Evolutionary conservation across 2,329 filamentous ascomycete species (phyloP).

Genomic region (Metarhizium rileyi): DNA sequence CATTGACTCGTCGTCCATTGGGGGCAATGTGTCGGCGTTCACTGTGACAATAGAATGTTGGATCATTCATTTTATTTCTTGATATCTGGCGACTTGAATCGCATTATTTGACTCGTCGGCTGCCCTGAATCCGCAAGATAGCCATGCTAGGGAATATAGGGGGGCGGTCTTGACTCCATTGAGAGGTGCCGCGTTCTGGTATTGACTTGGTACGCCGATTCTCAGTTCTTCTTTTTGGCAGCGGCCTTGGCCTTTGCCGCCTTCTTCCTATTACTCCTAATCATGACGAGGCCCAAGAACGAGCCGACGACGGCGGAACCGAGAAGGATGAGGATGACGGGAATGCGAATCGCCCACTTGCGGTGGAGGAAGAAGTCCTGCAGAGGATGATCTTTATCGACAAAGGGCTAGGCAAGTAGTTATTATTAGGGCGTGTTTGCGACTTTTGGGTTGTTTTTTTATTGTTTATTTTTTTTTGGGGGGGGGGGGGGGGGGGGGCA

Average conservation of each 20-base stretch:
- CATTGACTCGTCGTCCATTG: not conserved
- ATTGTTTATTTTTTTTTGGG: not conserved
- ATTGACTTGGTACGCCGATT: constrained; percentile 7
- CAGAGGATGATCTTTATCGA: constrained; percentile 86
- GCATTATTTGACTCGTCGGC: not conserved
- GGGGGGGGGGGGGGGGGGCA: constrained; percentile 4
- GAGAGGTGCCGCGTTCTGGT: not conserved
- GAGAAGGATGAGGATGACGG: constrained; percentile 89
- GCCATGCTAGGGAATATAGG: not conserved
- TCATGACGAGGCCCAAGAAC: constrained; percentile 96
- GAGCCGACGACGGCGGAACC: constrained; percentile 90
- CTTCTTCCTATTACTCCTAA: constrained; percentile 96
- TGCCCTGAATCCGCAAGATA: not conserved
- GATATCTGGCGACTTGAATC: not conserved
- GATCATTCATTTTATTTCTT: not conserved
- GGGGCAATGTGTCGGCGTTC: not conserved
- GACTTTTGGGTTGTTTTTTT: constrained; percentile 2
- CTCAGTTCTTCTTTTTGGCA: constrained; percentile 75
- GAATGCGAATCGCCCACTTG: constrained; percentile 97
- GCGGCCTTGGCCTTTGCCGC: constrained; percentile 83
- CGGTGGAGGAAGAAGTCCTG: constrained; percentile 94
- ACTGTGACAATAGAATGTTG: not conserved
- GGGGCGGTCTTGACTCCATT: too few species aligned
- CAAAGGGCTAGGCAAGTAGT: constrained; percentile 66
- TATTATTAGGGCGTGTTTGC: too few species aligned